Conservation (phyloP, 495 filamentous ascomycete genomes). For the Podospora anserina region DNA sequence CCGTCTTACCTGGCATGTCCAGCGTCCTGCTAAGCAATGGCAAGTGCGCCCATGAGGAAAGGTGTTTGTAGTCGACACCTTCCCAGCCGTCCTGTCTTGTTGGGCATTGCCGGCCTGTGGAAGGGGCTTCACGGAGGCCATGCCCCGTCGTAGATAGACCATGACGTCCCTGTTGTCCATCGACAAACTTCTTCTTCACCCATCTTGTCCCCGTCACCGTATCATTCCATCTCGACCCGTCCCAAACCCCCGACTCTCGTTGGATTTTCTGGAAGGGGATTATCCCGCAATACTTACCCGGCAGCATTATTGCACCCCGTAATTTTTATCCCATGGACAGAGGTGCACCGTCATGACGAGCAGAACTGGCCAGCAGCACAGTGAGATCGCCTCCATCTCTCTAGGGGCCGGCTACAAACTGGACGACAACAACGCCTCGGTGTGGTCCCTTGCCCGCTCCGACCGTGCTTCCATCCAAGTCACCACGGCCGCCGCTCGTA, state of each 20-base stretch:
- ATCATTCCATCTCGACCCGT: not conserved
- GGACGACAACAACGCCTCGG: not conserved
- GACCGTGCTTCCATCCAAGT: conserved; percentile 15
- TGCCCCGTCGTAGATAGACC: not conserved
- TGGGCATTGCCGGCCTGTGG: not conserved
- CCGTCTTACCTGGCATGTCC: not conserved
- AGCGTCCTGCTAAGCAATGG: not conserved
- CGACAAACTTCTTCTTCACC: not conserved
- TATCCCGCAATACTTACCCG: conserved; percentile 11
- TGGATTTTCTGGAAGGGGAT: conserved; percentile 11
- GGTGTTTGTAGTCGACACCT: not conserved
- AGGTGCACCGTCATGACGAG: conserved; percentile 29
- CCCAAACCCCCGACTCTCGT: conserved; percentile 16
- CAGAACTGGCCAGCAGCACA: conserved; percentile 17
- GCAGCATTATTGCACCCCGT: conserved; percentile 1
- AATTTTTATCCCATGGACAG: conserved; percentile 22
- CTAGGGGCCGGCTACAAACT: conserved; percentile 9
- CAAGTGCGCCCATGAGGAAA: not conserved
- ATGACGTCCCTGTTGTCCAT: not conserved
- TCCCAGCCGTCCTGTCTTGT: not conserved
- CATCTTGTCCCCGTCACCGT: conserved; percentile 4
- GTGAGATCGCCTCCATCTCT: conserved; percentile 14
- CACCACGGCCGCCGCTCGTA: conserved; percentile 38
- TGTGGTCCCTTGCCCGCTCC: conserved; percentile 8
- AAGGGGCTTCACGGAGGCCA: not conserved